These are phyloP conservation scores for Trichoderma simmonsii DNA, from an alignment of 2,329 filamentous ascomycete genomes.

Conservation along the genomic window DNA sequence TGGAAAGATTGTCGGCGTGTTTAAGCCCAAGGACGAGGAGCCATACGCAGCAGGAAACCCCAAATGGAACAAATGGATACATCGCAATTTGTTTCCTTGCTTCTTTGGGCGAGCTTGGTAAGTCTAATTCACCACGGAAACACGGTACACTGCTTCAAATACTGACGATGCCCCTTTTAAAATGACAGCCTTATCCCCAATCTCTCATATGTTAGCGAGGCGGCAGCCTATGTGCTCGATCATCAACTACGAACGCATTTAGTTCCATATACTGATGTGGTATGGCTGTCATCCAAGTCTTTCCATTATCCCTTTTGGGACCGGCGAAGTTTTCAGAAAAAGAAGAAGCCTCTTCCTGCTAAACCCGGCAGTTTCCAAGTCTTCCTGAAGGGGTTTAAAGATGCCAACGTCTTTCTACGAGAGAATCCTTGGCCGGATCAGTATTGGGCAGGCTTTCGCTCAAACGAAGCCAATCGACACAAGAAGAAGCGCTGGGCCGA, in stretches of 20 bases:
- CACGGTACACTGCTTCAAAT: background rate
- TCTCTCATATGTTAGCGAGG: slow-evolving; percentile 95
- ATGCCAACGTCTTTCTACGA: slow-evolving; percentile 90
- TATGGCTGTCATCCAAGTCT: slow-evolving; percentile 89
- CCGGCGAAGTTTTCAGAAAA: slow-evolving; percentile 79
- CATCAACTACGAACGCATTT: slow-evolving; percentile 84
- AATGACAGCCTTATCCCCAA: slow-evolving; percentile 77
- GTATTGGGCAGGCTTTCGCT: slow-evolving; percentile 66
- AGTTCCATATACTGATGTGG: slow-evolving; percentile 94
- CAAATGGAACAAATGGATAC: slow-evolving; percentile 99
- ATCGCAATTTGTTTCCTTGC: slow-evolving; percentile 94
- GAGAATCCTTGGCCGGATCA: slow-evolving; percentile 98
- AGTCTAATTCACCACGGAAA: slow-evolving; percentile 26
- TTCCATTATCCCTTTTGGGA: slow-evolving; percentile 99
- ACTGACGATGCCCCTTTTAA: background rate
- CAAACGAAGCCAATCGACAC: slow-evolving; percentile 62
- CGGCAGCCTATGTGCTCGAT: slow-evolving; percentile 93
- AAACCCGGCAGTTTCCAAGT: slow-evolving; percentile 97
- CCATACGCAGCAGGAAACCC: slow-evolving; percentile 95
- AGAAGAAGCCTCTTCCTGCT: slow-evolving; percentile 78
- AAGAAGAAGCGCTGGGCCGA: slow-evolving; percentile 76
- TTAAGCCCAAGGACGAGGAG: slow-evolving; percentile 99
- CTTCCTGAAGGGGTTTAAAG: slow-evolving; percentile 94
- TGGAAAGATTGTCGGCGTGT: slow-evolving; percentile 94
- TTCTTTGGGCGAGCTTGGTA: slow-evolving; percentile 91